Base-by-base conservation (phyloP, 306 rosid species). In the Prinsepia uniflora region DNA sequence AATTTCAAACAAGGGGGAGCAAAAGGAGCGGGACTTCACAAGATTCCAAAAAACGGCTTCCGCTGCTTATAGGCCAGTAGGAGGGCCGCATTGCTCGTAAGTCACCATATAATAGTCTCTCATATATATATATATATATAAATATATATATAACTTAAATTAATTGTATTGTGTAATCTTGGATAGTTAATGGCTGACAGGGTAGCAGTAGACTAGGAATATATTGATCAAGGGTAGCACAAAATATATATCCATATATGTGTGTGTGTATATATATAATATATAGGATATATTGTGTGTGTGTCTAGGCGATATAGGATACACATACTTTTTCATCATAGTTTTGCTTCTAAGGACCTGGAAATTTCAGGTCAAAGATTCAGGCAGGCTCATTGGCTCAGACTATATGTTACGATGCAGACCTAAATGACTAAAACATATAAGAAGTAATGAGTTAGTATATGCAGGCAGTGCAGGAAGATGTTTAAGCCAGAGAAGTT, bases 1-100 rank as follows among this genome's bases (percentile, higher is more conserved):
- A 45, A 79, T 65, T 24, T 24, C 78, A 78, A 77, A 69, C 82
- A 85, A 24, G 30, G 30, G 30, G 30, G 2, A 24, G 67, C 78
- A 82, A 72, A 76, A 71, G 60, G 72, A 78, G 34, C 76, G 77
- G 8, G 82, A 82, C n/a, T 76, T 81, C 55, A 20, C 30, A 24
- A 24, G 72, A 41, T 36, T 69, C 39, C 86, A 79, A 70, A 83
- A 79, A 56, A 10, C 75, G 12, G 67, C 9, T 39, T 43, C 70
- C 6, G 6, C 84, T 41, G 70, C 76, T 62, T 65, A 62, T 84
- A 87, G 80, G 74, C 89, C 92, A 46, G 67, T 82, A 45, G 71
- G 88, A 12, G 83, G 90, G 69, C 98, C 98, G 47, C 75, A 60
- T 61, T 93, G 98, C 97, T 88, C 92, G 97, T 88, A 88, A 93